Evolutionary conservation across 345 rosid genomes (phyloP).

Genomic region (Punica granatum): DNA sequence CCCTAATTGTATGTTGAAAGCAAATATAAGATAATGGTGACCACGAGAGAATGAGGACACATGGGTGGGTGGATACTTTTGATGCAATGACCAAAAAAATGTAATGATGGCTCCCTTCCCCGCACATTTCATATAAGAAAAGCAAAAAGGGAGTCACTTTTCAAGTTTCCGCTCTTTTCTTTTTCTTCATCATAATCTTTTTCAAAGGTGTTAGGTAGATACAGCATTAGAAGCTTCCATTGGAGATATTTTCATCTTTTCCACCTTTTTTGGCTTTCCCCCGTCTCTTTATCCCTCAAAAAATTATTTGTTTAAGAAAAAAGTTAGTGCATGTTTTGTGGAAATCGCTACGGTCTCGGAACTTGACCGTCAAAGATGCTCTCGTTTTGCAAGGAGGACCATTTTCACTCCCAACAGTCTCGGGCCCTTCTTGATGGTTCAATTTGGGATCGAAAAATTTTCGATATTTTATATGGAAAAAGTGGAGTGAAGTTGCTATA

Average conservation of each 20-base stretch:
- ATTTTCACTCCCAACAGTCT: too few relatives aligned
- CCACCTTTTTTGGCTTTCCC: not conserved
- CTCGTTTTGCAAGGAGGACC: too few relatives aligned
- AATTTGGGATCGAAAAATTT: too few relatives aligned
- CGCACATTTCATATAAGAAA: not conserved
- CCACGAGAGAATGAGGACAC: not conserved
- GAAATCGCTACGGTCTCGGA: too few relatives aligned
- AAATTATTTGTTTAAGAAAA: not conserved
- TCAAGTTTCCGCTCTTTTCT: slow-evolving; percentile 1
- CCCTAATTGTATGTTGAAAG: not conserved
- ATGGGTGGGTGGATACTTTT: slow-evolving; percentile 2
- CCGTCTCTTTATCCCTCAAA: not conserved
- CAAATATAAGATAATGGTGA: not conserved
- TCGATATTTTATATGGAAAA: too few relatives aligned
- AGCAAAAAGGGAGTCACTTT: slow-evolving; percentile 5
- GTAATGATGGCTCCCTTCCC: not conserved
- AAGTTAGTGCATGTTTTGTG: not conserved
- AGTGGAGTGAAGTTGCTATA: too few relatives aligned
- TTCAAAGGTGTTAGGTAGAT: slow-evolving; percentile 34
- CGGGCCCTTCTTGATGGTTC: too few relatives aligned
- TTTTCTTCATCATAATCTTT: not conserved
- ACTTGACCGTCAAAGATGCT: too few relatives aligned
- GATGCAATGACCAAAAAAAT: not conserved
- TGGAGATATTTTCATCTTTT: slow-evolving; percentile 4
- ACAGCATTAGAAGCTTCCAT: slow-evolving; percentile 31